Evolutionary conservation across 2,329 filamentous ascomycete species (phyloP), one percentile per base, ranked within the genome.

Genomic region (Aureobasidium sp.): DNA sequence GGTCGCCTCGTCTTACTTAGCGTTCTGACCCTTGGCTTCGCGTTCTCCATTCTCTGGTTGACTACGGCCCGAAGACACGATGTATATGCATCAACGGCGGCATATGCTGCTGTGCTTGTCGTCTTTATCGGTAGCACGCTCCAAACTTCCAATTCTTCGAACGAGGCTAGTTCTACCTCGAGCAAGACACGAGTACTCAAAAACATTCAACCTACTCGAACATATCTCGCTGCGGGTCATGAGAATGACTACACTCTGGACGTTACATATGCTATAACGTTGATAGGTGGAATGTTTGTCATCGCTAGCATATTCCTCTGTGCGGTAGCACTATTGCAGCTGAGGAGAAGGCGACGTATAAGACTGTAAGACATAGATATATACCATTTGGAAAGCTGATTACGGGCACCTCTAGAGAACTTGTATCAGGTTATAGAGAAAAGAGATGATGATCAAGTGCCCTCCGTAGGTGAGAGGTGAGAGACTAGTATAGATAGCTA

Each of bases 31-130:
- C 25, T 62, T 15, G 38, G 42, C 31, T 66, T 66, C 40, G 38
- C 64, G 18, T 29, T 51, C 11, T 51, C 48, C 1, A 27, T 66
- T 15, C 31, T 51, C 2, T 54, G 11, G 20, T 3, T 66, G 9
- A 61, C 64, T 1, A 66, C 31, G 1, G 64, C 64, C 18, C 20
- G 56, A 40, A 8, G 53, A 62, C 36, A 51, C 18, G 64, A 66
- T 25, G 31, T 66, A 1, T 66, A 42, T 36, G 43, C 56, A 20
- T 36, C 55, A 2, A 61, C 54, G 5, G 56, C 64, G 2, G 50
- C 56, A 16, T 66, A 66, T 23, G 64, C 55, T 43, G 56, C 66
- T 51, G 55, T 83, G 11, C 95, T 95, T 76, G 77, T 92, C 50
- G 79, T 84, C 1, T 76, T 85, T 42, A 93, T 94, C 74, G 85